These are phyloP conservation scores for Fistulinella staudtii DNA, from an alignment of 1,284 basidiomycete species.

Conservation along the genomic window DNA sequence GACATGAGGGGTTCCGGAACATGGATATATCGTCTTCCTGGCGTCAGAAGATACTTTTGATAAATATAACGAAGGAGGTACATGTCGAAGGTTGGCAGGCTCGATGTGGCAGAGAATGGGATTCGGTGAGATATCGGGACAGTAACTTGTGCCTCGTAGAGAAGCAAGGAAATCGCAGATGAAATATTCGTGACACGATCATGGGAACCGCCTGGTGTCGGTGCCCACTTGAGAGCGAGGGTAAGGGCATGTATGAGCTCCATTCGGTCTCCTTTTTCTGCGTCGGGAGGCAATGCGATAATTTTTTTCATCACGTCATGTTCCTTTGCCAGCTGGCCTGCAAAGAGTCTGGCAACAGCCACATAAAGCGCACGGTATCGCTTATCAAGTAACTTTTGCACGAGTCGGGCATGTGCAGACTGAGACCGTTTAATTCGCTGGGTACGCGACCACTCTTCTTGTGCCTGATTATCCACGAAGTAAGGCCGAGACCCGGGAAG, in stretches of 20 bases:
- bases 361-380: slow-evolving; percentile 61
- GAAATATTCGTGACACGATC: slow-evolving; percentile 62
- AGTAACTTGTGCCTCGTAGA: slow-evolving; percentile 37
- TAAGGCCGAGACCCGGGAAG: slow-evolving; percentile 4
- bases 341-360: slow-evolving; percentile 58
- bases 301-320: slow-evolving; percentile 36
- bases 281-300: slow-evolving; percentile 26
- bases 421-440: slow-evolving; percentile 23
- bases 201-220: slow-evolving; percentile 52
- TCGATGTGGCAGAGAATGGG: slow-evolving; percentile 27
- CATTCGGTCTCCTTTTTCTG: slow-evolving; percentile 32
- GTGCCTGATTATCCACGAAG: slow-evolving; percentile 19
- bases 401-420: slow-evolving; percentile 36
- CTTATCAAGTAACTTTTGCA: slow-evolving; percentile 41
- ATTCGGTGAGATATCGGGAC: slow-evolving; percentile 17
- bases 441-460: slow-evolving; percentile 29
- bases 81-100: slow-evolving; percentile 28
- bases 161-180: slow-evolving; percentile 54
- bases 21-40: slow-evolving; percentile 44
- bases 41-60: slow-evolving; percentile 53
- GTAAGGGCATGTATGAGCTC: slow-evolving; percentile 43
- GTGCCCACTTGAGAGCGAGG: slow-evolving; percentile 68
- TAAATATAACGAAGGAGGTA: slow-evolving; percentile 49
- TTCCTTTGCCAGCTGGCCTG: slow-evolving; percentile 49
- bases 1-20: slow-evolving; percentile 64